Evolutionary conservation across 2,329 filamentous ascomycete species (phyloP).

Genomic region (Xylaria hypoxylon): DNA sequence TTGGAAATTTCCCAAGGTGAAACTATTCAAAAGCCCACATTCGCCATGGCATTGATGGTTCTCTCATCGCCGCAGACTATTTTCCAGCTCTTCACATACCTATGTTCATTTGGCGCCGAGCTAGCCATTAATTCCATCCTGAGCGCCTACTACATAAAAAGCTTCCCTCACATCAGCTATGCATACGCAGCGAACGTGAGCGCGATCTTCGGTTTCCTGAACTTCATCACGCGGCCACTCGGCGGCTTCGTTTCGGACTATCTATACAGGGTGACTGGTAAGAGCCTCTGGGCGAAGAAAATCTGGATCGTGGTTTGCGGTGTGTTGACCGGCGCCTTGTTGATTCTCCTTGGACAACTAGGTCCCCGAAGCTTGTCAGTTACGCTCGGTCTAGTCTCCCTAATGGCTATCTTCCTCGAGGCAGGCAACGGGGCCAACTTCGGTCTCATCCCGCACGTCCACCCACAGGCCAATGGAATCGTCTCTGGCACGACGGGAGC

Average conservation of each 20-base stretch:
- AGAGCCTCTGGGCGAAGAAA: constrained; percentile 59
- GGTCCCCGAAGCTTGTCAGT: constrained; percentile 71
- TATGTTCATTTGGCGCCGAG: constrained; percentile 72
- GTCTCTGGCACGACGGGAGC: constrained; percentile 84
- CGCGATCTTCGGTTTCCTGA: constrained; percentile 81
- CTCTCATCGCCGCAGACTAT: constrained; percentile 65
- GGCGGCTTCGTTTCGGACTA: constrained; percentile 69
- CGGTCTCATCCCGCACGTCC: constrained; percentile 86
- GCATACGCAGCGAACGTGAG: constrained; percentile 71
- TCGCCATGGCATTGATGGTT: constrained; percentile 60
- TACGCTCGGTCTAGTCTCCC: constrained; percentile 81
- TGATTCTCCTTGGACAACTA: constrained; percentile 71
- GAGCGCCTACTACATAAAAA: constrained; percentile 68
- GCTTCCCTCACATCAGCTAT: constrained; percentile 68
- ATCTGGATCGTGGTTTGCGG: constrained; percentile 74
- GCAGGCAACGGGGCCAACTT: constrained; percentile 90
- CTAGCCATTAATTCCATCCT: constrained; percentile 72
- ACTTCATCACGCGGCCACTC: constrained; percentile 73
- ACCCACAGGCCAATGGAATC: constrained; percentile 82
- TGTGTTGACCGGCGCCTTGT: constrained; percentile 67
- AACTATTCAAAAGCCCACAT: constrained; percentile 66
- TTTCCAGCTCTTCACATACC: constrained; percentile 68
- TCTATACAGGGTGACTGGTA: constrained; percentile 56
- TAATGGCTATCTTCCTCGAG: constrained; percentile 85
- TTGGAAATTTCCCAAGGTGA: constrained; percentile 66